Evolutionary conservation across 2,329 filamentous ascomycete genomes (phyloP).

Genomic region (Epichloe brachyelytri): DNA sequence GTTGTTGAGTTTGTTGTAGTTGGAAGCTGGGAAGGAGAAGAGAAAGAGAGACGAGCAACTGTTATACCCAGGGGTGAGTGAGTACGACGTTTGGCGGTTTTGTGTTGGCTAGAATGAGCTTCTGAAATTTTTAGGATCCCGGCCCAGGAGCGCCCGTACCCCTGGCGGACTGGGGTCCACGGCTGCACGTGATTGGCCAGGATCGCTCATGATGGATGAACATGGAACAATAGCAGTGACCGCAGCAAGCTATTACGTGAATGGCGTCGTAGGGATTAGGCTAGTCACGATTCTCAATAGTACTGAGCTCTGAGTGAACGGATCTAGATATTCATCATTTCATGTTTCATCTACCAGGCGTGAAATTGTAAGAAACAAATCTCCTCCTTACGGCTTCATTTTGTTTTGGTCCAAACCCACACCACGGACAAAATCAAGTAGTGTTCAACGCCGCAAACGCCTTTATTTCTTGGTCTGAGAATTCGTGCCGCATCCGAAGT

Average conservation of each 20-base stretch:
- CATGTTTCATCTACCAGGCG: neutral
- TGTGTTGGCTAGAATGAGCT: neutral
- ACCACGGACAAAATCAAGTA: neutral
- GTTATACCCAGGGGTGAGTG: neutral
- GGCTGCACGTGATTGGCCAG: neutral
- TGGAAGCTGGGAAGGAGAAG: conserved; percentile 7
- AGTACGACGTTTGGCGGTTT: neutral
- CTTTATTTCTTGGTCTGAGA: neutral
- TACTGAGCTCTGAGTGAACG: neutral
- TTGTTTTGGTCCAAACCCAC: no score
- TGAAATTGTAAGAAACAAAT: neutral
- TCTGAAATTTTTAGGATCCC: neutral
- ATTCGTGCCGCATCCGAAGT: neutral
- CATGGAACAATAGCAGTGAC: neutral
- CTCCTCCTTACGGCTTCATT: neutral
- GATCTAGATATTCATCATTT: neutral
- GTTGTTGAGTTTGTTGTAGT: neutral
- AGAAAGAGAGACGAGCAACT: neutral
- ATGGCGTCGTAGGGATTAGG: neutral
- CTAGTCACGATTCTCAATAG: neutral
- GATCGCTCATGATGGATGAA: no score
- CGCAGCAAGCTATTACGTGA: neutral
- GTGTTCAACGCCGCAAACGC: conserved; percentile 1
- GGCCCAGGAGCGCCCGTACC: neutral
- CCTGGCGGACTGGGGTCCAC: neutral